Evolutionary conservation across 2,329 filamentous ascomycete species (phyloP).

Genomic region (Pyrenophora teres): DNA sequence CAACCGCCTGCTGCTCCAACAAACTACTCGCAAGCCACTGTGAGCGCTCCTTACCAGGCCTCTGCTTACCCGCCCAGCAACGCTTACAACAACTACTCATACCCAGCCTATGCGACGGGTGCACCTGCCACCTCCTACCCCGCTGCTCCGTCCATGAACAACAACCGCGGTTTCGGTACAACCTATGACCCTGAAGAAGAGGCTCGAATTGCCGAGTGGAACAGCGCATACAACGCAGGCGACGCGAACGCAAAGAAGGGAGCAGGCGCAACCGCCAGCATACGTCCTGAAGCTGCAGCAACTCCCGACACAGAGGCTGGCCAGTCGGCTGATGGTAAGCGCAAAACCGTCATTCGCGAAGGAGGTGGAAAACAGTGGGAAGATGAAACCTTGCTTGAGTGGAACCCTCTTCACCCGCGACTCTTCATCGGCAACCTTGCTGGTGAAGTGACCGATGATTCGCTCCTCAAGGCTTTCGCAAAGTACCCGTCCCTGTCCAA

Average conservation of each 20-base stretch:
- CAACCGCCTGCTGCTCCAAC: constrained; percentile 46
- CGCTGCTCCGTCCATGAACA: constrained; percentile 26
- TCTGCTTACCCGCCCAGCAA: constrained; percentile 48
- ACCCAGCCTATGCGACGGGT: constrained; percentile 65
- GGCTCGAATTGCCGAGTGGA: constrained; percentile 92
- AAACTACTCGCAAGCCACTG: constrained; percentile 47
- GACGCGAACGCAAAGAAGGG: constrained; percentile 51
- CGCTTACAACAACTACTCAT: constrained; percentile 69
- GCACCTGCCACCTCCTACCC: constrained; percentile 28
- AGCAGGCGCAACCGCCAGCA: constrained; percentile 49
- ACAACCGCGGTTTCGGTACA: constrained; percentile 36
- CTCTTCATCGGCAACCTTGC: constrained; percentile 97
- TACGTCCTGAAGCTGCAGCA: constrained; percentile 39
- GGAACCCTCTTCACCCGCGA: constrained; percentile 92
- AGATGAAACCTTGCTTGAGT: constrained; percentile 85
- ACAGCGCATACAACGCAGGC: constrained; percentile 81
- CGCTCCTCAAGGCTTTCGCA: constrained; percentile 88
- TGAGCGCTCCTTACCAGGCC: constrained; percentile 49
- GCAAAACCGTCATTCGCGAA: constrained; percentile 84
- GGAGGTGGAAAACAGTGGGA: constrained; percentile 94
- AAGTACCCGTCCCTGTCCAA: constrained; percentile 88
- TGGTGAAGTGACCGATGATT: constrained; percentile 96
- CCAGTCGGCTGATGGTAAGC: constrained; percentile 61
- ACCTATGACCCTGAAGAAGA: constrained; percentile 77
- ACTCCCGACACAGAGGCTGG: constrained; percentile 54